phyloP scores from a whole-genome alignment of 1,284 basidiomycete genomes.

The Porodaedalea pini region DNA sequence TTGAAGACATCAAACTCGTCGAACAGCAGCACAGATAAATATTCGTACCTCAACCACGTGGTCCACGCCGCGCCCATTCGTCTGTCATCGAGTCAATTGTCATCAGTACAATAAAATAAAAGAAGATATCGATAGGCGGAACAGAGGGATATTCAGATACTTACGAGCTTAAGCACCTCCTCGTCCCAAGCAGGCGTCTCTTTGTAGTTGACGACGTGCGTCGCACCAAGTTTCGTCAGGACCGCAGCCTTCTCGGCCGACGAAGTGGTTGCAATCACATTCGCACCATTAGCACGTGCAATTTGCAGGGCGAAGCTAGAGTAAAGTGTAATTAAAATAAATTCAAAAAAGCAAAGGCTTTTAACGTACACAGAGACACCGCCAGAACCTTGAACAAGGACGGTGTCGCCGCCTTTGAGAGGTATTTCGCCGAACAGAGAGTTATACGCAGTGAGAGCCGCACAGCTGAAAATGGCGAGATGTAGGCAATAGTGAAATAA shows the following conservation, averaged over 20 bases:
- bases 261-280: constrained; percentile 56
- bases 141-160: not conserved
- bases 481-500: not conserved
- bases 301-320: constrained; percentile 49
- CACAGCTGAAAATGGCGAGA: constrained; percentile 35
- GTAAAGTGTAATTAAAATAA: not conserved
- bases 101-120: no score
- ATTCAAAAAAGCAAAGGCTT: not conserved
- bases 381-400: constrained; percentile 56
- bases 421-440: constrained; percentile 38
- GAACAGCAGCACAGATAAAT: no score
- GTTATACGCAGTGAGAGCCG: constrained; percentile 51
- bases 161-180: constrained; percentile 41
- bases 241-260: constrained; percentile 55
- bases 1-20: not conserved
- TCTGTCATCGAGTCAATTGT: constrained; percentile 29
- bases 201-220: constrained; percentile 56
- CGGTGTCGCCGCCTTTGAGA: constrained; percentile 43
- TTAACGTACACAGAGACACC: constrained; percentile 49
- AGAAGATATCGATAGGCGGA: not conserved
- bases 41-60: constrained; percentile 50
- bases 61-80: constrained; percentile 51
- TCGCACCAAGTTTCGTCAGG: constrained; percentile 45
- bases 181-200: constrained; percentile 52
- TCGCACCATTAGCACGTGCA: constrained; percentile 53